Percentiles rank a stretch among this genome's conserved stretches.
These are phyloP conservation scores for Candida sojae DNA, from an alignment of 1,139 yeast genomes.

Conservation along the genomic window DNA sequence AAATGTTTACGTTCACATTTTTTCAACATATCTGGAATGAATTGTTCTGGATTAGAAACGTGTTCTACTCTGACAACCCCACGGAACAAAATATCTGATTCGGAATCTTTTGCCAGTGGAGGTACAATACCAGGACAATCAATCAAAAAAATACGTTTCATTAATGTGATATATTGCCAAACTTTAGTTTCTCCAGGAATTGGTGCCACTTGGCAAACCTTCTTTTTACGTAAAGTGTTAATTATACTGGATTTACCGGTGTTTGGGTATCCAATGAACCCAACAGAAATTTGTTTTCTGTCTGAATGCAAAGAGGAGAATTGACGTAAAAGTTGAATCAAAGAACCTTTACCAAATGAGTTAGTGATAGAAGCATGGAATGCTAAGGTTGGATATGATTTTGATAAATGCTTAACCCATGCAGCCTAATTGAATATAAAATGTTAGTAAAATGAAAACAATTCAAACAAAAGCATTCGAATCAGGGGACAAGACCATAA, in stretches of 20 bases:
- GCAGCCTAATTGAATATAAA: conserved; percentile 67
- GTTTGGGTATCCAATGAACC: conserved; percentile 96
- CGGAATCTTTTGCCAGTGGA: conserved; percentile 85
- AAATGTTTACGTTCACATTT: conserved; percentile 89
- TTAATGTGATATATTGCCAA: conserved; percentile 97
- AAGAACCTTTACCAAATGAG: conserved; percentile 96
- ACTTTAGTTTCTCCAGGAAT: conserved; percentile 99
- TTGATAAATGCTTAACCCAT: conserved; percentile 94
- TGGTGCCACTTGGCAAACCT: conserved; percentile 97
- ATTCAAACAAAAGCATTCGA: neutral
- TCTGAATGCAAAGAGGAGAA: conserved; percentile 89
- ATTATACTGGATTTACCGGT: conserved; percentile 96
- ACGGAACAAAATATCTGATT: conserved; percentile 90
- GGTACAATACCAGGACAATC: conserved; percentile 99
- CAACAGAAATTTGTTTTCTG: conserved; percentile 94
- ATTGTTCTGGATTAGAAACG: conserved; percentile 93
- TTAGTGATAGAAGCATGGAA: conserved; percentile 98
- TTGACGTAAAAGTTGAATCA: conserved; percentile 90
- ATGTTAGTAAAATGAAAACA: conserved; percentile 44
- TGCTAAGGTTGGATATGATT: conserved; percentile 91
- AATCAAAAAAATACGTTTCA: conserved; percentile 91
- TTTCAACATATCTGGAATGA: conserved; percentile 80
- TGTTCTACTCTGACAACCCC: conserved; percentile 99
- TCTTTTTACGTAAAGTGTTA: conserved; percentile 89
- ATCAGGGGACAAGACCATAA: too few species aligned